Percentiles rank a stretch among this genome's conserved stretches.
phyloP scores from a whole-genome alignment of 208 protist species.

The Plasmodiophora brassicae region DNA sequence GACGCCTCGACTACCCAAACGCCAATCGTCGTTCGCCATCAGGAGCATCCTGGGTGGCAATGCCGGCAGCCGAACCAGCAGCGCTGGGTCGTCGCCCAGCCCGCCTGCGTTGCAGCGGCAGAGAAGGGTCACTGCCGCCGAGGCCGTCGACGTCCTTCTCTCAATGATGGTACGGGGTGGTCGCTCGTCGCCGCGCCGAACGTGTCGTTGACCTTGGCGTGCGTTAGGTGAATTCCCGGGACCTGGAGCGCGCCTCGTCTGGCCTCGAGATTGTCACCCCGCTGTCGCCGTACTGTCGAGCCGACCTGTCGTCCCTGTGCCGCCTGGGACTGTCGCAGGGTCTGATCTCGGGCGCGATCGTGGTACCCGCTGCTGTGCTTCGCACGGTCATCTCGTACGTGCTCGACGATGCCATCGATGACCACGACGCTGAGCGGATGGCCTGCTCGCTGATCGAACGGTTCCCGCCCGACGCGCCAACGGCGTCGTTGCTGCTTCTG shows the following conservation, averaged over 20 bases:
- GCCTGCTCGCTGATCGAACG: not conserved
- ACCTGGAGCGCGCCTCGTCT: not conserved
- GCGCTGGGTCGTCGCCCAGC: not conserved
- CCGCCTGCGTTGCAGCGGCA: not conserved
- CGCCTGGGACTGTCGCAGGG: not conserved
- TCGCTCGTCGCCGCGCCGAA: no score
- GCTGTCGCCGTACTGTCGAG: not conserved
- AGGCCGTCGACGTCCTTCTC: slow-evolving; percentile 1
- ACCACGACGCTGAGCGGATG: not conserved
- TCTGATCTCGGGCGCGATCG: not conserved
- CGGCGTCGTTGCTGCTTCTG: not conserved
- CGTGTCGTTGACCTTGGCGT: no score
- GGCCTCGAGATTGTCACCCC: not conserved
- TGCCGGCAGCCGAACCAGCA: not conserved
- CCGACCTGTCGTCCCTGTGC: not conserved
- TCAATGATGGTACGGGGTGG: no score
- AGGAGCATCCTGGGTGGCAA: not conserved
- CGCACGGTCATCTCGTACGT: not conserved
- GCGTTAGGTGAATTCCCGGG: not conserved
- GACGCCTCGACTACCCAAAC: not conserved
- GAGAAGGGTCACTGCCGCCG: not conserved
- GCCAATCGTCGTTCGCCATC: not conserved
- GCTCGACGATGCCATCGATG: not conserved
- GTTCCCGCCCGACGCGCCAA: not conserved
- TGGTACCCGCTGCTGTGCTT: not conserved